phyloP scores from a whole-genome alignment of 2,329 filamentous ascomycete species.

The Coniochaeta sp. region DNA sequence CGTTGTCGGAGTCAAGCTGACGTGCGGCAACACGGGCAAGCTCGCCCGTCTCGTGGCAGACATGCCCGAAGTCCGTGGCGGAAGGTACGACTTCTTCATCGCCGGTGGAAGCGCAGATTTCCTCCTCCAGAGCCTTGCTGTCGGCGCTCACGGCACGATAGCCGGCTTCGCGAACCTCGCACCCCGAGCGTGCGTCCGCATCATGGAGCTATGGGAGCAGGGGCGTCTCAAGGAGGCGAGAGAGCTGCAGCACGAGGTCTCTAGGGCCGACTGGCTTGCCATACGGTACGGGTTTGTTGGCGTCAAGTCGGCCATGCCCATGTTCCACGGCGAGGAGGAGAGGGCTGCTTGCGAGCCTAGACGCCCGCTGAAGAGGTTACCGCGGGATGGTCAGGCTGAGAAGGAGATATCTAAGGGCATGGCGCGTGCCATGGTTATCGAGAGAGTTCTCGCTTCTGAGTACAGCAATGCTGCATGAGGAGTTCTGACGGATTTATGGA shows the following conservation, averaged over 20 bases:
- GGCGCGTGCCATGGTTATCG: conserved; percentile 20
- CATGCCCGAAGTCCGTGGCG: conserved; percentile 15
- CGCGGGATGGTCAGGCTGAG: conserved; percentile 23
- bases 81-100: conserved; percentile 48
- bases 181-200: conserved; percentile 51
- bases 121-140: conserved; percentile 61
- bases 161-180: conserved; percentile 65
- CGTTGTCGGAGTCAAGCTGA: conserved; percentile 48
- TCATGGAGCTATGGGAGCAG: conserved; percentile 52
- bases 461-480: not conserved
- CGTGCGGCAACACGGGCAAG: conserved; percentile 53
- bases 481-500: not conserved
- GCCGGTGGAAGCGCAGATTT: conserved; percentile 71
- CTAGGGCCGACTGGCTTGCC: conserved; percentile 38
- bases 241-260: conserved; percentile 43
- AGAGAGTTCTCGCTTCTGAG: conserved; percentile 23
- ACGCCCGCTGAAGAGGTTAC: conserved; percentile 28
- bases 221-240: conserved; percentile 53
- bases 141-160: conserved; percentile 65
- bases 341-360: conserved; percentile 25
- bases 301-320: conserved; percentile 37
- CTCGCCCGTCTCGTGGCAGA: conserved; percentile 44
- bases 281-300: conserved; percentile 42
- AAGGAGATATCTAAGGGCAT: conserved; percentile 28
- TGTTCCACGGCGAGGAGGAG: conserved; percentile 29